Evolutionary conservation across 495 filamentous ascomycete genomes (phyloP).

Genomic region (Neurospora hispaniola): DNA sequence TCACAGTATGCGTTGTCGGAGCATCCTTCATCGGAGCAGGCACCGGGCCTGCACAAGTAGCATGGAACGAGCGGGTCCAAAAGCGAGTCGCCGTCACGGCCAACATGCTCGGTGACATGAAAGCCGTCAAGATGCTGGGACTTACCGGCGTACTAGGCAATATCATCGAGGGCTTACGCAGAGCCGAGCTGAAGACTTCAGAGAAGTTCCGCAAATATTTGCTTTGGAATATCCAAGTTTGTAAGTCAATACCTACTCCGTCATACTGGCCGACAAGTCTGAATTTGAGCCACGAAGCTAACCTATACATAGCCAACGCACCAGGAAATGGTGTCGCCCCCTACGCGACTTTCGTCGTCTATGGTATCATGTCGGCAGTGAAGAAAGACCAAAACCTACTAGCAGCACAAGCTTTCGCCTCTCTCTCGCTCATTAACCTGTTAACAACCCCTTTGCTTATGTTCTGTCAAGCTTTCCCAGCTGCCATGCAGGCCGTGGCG

Average conservation of each 20-base stretch:
- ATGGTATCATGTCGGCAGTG: constrained; percentile 14
- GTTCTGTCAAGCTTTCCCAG: constrained; percentile 44
- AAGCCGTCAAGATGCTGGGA: constrained; percentile 35
- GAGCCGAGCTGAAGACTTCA: constrained; percentile 45
- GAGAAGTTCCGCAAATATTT: constrained; percentile 40
- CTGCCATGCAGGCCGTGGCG: constrained; percentile 40
- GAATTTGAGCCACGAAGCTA: not conserved
- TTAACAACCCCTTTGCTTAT: constrained; percentile 42
- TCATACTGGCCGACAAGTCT: not conserved
- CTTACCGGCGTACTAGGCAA: constrained; percentile 14
- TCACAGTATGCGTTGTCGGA: not conserved
- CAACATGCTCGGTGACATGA: constrained; percentile 30
- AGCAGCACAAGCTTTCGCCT: constrained; percentile 41
- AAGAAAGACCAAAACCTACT: constrained; percentile 24
- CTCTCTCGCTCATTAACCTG: constrained; percentile 46
- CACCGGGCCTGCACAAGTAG: constrained; percentile 23
- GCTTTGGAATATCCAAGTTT: constrained; percentile 15
- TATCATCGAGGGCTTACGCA: constrained; percentile 35
- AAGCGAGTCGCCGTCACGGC: constrained; percentile 23
- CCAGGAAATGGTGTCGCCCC: constrained; percentile 34
- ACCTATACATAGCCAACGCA: not conserved
- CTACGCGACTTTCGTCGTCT: constrained; percentile 18
- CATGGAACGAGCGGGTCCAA: constrained; percentile 31
- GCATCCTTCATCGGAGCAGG: constrained; percentile 20
- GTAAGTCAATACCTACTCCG: constrained; percentile 1